These are phyloP conservation scores for Aureobasidium sp. DNA, from an alignment of 2,329 filamentous ascomycete species.

Conservation along the genomic window DNA sequence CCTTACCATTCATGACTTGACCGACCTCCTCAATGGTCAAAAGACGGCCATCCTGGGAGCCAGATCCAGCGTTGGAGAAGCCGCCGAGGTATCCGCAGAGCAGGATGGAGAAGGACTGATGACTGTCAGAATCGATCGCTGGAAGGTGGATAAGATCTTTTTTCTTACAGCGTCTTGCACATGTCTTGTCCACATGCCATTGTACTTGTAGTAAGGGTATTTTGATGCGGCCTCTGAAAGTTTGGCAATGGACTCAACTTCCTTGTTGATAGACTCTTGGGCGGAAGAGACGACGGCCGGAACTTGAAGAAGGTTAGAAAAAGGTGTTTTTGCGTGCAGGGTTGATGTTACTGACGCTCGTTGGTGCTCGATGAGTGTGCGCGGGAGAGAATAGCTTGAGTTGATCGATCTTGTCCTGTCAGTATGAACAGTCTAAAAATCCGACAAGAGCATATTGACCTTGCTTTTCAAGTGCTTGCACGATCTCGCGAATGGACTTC, in stretches of 20 bases:
- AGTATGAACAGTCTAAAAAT: not conserved
- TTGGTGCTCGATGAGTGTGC: constrained; percentile 76
- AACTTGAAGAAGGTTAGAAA: constrained; percentile 42
- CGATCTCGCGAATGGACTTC: constrained; percentile 66
- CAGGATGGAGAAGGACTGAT: constrained; percentile 48
- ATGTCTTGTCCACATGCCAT: constrained; percentile 73
- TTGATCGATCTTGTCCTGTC: constrained; percentile 51
- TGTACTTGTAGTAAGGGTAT: constrained; percentile 98
- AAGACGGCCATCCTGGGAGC: constrained; percentile 48
- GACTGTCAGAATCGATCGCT: not conserved
- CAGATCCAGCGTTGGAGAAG: constrained; percentile 31
- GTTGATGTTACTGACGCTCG: constrained; percentile 41
- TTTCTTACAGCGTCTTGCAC: constrained; percentile 65
- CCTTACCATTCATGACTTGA: constrained; percentile 58
- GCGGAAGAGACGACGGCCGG: constrained; percentile 59
- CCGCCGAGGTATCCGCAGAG: constrained; percentile 74
- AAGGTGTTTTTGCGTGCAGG: not conserved
- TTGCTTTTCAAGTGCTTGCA: constrained; percentile 74
- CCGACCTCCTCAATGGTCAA: constrained; percentile 85
- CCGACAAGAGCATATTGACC: constrained; percentile 30
- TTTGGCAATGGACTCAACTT: constrained; percentile 61
- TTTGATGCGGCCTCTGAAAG: constrained; percentile 67
- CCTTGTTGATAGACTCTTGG: constrained; percentile 59
- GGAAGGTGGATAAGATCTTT: not conserved
- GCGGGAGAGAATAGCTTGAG: constrained; percentile 74